Evolutionary conservation across 257 asterid species (phyloP).

Genomic region (Przewalskia tangutica): DNA sequence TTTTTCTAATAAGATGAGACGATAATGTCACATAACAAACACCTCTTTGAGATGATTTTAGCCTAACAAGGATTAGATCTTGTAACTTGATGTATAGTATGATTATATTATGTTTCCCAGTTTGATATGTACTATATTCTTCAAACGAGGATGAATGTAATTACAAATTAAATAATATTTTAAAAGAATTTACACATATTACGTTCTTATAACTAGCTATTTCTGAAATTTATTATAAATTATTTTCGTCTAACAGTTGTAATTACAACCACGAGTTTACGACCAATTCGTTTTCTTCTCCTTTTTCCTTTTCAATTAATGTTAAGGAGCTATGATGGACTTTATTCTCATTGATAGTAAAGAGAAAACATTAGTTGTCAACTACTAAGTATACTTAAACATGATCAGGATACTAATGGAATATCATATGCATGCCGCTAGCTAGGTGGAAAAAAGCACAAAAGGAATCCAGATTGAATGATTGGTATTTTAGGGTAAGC

Average conservation of each 20-base stretch:
- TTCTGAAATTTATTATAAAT: not conserved
- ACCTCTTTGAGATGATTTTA: too few relatives aligned
- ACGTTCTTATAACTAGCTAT: not conserved
- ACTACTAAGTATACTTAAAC: not conserved
- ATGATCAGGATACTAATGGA: constrained; percentile 7
- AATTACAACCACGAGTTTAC: not conserved
- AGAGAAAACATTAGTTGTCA: not conserved
- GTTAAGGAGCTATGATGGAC: not conserved
- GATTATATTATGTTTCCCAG: too few relatives aligned
- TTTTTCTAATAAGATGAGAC: too few relatives aligned
- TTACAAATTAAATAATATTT: not conserved
- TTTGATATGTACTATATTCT: too few relatives aligned
- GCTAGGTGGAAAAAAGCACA: not conserved
- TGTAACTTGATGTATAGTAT: too few relatives aligned
- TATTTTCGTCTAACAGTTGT: not conserved
- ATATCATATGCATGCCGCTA: constrained; percentile 10
- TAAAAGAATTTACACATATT: not conserved
- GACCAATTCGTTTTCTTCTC: not conserved
- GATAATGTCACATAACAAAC: too few relatives aligned
- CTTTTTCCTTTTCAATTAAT: not conserved
- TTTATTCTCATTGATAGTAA: not conserved
- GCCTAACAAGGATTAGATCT: too few relatives aligned
- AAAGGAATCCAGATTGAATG: not conserved
- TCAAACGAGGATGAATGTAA: not conserved
- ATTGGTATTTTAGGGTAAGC: constrained; percentile 6